Conservation (phyloP, 345 rosid genomes). For the Gossypium sturtianum region DNA sequence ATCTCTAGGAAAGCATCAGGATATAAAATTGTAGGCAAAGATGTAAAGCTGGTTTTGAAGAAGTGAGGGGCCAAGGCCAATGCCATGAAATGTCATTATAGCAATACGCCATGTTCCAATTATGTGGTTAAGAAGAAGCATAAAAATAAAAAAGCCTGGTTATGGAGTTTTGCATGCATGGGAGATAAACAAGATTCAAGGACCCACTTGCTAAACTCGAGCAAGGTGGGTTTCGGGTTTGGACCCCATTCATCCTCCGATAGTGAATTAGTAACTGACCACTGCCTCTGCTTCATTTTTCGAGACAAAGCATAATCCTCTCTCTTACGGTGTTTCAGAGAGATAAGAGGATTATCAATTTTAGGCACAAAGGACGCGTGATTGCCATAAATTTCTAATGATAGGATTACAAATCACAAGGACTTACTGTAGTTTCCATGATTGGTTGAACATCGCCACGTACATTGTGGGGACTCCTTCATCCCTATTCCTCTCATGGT, state of each 20-base stretch:
- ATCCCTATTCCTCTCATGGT: neutral
- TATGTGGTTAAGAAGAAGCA: neutral
- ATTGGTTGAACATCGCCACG: neutral
- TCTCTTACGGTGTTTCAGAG: neutral
- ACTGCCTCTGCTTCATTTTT: slow-evolving; percentile 1
- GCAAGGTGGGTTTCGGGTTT: too few relatives aligned
- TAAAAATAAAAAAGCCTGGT: too few relatives aligned
- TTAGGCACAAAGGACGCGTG: slow-evolving; percentile 25
- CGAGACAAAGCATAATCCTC: neutral
- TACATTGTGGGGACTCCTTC: neutral
- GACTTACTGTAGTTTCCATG: neutral
- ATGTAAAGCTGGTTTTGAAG: too few relatives aligned
- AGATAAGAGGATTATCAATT: neutral
- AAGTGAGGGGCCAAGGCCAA: too few relatives aligned
- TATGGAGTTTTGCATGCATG: too few relatives aligned
- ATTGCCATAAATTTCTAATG: slow-evolving; percentile 10
- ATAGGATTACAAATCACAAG: neutral
- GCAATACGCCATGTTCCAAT: neutral
- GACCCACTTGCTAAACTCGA: too few relatives aligned
- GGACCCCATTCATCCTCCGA: neutral
- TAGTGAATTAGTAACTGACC: neutral
- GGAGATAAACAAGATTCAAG: too few relatives aligned
- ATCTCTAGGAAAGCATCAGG: neutral
- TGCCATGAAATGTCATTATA: too few relatives aligned
- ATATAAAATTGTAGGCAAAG: too few relatives aligned